Conservation (phyloP, 495 filamentous ascomycete species). For the Achaetomiella virescens region DNA sequence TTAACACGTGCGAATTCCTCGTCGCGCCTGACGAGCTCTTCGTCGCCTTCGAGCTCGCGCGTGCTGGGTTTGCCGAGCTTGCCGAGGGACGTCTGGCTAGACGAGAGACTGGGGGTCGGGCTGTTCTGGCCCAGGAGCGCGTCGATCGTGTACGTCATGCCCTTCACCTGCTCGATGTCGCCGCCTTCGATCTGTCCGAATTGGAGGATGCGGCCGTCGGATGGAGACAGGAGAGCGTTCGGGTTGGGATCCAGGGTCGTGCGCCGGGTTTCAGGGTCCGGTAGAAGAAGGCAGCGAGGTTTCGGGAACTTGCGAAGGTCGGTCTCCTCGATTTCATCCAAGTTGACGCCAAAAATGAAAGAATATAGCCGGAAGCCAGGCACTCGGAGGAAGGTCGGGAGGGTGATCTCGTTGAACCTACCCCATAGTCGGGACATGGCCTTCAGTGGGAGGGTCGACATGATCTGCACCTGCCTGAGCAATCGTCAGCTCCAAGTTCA, state of each 20-base stretch:
- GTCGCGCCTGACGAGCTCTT: constrained; percentile 64
- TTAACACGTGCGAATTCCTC: constrained; percentile 95
- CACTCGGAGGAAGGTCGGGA: constrained; percentile 83
- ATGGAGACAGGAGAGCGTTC: constrained; percentile 72
- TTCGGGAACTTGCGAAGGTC: constrained; percentile 86
- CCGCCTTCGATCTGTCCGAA: constrained; percentile 87
- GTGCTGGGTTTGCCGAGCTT: constrained; percentile 11
- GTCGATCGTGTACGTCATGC: constrained; percentile 94
- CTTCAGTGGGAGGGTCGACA: constrained; percentile 93
- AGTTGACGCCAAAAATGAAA: constrained; percentile 86
- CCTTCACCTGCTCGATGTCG: constrained; percentile 98
- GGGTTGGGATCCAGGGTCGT: constrained; percentile 76
- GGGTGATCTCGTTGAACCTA: constrained; percentile 84
- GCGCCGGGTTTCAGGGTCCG: constrained; percentile 83
- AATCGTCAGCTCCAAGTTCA: not conserved
- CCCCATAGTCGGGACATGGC: constrained; percentile 91
- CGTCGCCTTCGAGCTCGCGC: constrained; percentile 35
- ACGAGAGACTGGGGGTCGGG: constrained; percentile 38
- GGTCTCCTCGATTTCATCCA: constrained; percentile 78
- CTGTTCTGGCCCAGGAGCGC: constrained; percentile 70
- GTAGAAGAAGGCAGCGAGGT: constrained; percentile 96
- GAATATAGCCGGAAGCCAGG: constrained; percentile 96
- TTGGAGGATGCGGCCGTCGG: constrained; percentile 86
- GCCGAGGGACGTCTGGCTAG: constrained; percentile 17
- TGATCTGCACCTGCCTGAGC: constrained; percentile 81